Percentiles rank a stretch among this genome's conserved stretches.
Conservation (phyloP, 257 asterid genomes). For the Nemophila menziesii region DNA sequence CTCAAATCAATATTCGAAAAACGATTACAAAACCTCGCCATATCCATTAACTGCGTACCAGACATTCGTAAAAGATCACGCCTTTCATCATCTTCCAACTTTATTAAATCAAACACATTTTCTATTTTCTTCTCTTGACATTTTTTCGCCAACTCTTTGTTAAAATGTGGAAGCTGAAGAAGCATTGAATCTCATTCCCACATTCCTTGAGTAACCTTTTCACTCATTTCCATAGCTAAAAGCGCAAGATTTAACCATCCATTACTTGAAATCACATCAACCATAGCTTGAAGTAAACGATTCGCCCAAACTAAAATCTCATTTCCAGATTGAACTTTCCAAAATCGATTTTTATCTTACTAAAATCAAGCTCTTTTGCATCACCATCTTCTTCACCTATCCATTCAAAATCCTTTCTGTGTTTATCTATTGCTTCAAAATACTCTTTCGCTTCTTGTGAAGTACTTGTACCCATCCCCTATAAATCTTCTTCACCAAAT, state of each 20-base stretch:
- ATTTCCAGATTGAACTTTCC: no score
- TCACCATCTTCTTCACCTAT: no score
- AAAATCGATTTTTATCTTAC: no score
- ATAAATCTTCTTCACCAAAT: no score
- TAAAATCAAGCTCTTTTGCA: no score
- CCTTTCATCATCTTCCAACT: conserved; percentile 32
- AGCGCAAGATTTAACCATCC: conserved; percentile 34
- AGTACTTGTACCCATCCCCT: no score
- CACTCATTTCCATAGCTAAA: conserved; percentile 31
- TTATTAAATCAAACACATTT: conserved; percentile 26
- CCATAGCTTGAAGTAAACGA: conserved; percentile 32
- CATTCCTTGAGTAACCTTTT: conserved; percentile 34
- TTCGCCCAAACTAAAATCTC: conserved; percentile 24
- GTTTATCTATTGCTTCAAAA: no score
- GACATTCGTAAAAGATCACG: conserved; percentile 30
- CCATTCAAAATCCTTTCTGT: no score
- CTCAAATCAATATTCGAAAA: conserved; percentile 28
- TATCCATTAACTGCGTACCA: conserved; percentile 20
- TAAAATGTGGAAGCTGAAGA: conserved; percentile 31
- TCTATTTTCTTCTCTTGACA: conserved; percentile 29
- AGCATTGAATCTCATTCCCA: conserved; percentile 33
- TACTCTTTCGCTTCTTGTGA: no score
- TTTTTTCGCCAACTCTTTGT: conserved; percentile 27
- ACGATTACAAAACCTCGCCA: conserved; percentile 28
- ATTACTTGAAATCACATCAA: conserved; percentile 33